Conservation (phyloP, 2,329 filamentous ascomycete species). For the Elsinoe perseae region DNA sequence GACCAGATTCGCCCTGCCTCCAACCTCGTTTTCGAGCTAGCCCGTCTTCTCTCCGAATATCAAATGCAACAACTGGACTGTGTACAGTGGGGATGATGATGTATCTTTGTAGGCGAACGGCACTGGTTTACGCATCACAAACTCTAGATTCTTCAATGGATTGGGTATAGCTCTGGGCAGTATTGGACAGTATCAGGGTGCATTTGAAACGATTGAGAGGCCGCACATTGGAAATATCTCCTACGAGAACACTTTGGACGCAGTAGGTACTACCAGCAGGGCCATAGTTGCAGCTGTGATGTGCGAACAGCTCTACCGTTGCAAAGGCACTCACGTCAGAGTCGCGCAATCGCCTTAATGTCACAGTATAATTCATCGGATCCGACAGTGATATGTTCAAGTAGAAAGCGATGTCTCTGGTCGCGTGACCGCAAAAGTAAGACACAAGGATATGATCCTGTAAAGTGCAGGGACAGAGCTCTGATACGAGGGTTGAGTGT, state of each 20-base stretch:
- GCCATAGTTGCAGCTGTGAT: no score
- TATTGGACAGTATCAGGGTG: conserved; percentile 47
- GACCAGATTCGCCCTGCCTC: conserved; percentile 31
- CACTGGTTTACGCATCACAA: conserved; percentile 46
- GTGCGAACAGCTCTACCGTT: no score
- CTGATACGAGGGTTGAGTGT: no score
- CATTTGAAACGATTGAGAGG: conserved; percentile 44
- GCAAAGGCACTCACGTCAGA: no score
- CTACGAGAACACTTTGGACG: conserved; percentile 34
- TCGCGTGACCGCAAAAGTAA: no score
- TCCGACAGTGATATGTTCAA: no score
- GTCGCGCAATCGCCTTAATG: no score
- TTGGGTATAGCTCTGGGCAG: conserved; percentile 51
- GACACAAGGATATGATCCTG: no score
- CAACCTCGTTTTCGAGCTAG: conserved; percentile 31
- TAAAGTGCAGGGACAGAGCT: no score
- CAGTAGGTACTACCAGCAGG: no score
- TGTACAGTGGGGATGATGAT: conserved; percentile 48
- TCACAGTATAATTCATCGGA: no score
- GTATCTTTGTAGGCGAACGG: conserved; percentile 51
- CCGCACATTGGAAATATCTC: conserved; percentile 43
- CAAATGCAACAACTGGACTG: conserved; percentile 43
- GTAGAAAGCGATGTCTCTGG: no score
- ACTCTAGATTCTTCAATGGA: conserved; percentile 44
- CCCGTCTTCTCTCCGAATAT: conserved; percentile 46